A percentile compares a stretch with the other conserved stretches of the same genome.
Evolutionary conservation across 352 stramenopile species (phyloP).

Genomic region (Plasmopara muralis): DNA sequence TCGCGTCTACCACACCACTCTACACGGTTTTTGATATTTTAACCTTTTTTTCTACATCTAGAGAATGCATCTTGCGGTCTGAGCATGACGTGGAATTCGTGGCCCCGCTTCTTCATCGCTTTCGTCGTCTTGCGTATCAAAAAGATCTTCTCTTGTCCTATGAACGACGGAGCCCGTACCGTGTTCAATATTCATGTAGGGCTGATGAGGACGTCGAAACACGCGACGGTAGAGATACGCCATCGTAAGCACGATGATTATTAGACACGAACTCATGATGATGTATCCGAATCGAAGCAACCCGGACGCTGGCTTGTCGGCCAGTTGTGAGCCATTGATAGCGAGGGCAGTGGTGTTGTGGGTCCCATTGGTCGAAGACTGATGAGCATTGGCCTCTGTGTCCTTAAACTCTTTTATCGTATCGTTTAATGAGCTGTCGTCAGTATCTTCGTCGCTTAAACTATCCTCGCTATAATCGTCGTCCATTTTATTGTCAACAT

Average conservation of each 20-base stretch:
- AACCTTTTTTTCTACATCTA: conserved; percentile 4
- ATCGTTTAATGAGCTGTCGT: conserved; percentile 24
- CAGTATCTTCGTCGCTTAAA: conserved; percentile 15
- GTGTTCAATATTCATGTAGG: conserved; percentile 65
- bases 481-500: conserved; percentile 8
- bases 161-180: conserved; percentile 20
- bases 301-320: conserved; percentile 25
- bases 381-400: conserved; percentile 1
- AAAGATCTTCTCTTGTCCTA: conserved; percentile 20
- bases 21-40: too few species aligned
- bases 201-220: conserved; percentile 44
- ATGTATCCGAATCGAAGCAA: conserved; percentile 56
- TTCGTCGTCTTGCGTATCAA: conserved; percentile 34
- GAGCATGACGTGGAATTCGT: conserved; percentile 22
- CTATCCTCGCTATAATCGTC: conserved; percentile 15
- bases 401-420: conserved; percentile 14
- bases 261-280: conserved; percentile 48
- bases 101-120: conserved; percentile 17
- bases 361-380: conserved; percentile 5
- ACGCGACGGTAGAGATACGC: conserved; percentile 66
- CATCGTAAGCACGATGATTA: conserved; percentile 56
- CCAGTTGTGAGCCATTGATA: conserved; percentile 17
- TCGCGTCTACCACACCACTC: too few species aligned
- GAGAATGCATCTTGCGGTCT: conserved; percentile 22
- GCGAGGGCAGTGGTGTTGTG: conserved; percentile 16